Conservation (phyloP, 495 filamentous ascomycete genomes). For the Achaetomiella virescens region DNA sequence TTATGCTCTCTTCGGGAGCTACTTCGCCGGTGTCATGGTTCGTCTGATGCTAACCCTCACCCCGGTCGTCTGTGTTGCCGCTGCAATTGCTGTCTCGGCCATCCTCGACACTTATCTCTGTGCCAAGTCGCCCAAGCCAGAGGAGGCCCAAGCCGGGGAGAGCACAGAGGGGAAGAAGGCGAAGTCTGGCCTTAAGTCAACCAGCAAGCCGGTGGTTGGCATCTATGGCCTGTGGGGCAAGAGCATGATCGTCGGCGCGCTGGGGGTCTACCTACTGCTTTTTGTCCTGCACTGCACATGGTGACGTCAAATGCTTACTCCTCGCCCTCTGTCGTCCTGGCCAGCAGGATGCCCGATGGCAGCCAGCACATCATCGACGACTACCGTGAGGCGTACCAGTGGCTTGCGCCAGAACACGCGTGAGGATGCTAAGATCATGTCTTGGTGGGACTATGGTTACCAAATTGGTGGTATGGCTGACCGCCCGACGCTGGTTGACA, state of each 20-base stretch:
- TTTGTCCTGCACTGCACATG: conserved; percentile 98
- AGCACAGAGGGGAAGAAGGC: conserved; percentile 44
- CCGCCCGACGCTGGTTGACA: conserved; percentile 93
- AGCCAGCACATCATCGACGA: conserved; percentile 99
- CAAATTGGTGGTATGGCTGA: conserved; percentile 99
- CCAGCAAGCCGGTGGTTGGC: conserved; percentile 67
- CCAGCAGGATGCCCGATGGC: conserved; percentile 86
- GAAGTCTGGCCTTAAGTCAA: conserved; percentile 58
- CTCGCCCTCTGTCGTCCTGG: conserved; percentile 94
- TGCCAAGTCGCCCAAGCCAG: conserved; percentile 47
- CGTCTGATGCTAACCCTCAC: conserved; percentile 97
- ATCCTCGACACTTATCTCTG: conserved; percentile 83
- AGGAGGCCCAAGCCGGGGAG: conserved; percentile 46
- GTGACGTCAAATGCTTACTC: conserved; percentile 99
- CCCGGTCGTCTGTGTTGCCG: conserved; percentile 91
- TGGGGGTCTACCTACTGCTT: conserved; percentile 75
- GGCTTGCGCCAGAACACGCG: conserved; percentile 96
- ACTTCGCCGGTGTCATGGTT: conserved; percentile 99
- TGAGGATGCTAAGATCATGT: conserved; percentile 96
- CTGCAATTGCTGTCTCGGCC: conserved; percentile 81
- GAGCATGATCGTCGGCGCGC: conserved; percentile 57
- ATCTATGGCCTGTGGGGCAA: conserved; percentile 81
- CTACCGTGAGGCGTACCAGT: conserved; percentile 99
- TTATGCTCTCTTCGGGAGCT: conserved; percentile 89
- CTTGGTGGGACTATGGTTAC: conserved; percentile 99